Evolutionary conservation across 2,329 filamentous ascomycete species (phyloP).

Genomic region (Chaetomiaceae sp.): DNA sequence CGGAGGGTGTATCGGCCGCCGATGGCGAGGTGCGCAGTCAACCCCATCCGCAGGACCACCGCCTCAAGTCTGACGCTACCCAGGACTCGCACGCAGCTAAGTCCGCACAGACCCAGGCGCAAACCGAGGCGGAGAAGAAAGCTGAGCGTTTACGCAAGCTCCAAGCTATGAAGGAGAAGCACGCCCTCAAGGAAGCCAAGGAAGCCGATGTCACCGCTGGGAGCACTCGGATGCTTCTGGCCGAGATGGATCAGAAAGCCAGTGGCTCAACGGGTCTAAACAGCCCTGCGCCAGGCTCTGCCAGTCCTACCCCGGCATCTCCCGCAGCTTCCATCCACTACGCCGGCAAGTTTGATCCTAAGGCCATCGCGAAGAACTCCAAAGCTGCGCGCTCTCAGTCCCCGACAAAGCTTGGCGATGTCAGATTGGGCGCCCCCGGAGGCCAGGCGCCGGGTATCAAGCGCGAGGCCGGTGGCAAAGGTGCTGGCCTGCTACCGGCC

Average conservation of each 20-base stretch:
- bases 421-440: slow-evolving; percentile 12
- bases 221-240: slow-evolving; percentile 60
- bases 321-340: slow-evolving; percentile 51
- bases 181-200: slow-evolving; percentile 68
- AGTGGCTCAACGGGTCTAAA: slow-evolving; percentile 31
- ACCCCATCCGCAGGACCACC: slow-evolving; percentile 18
- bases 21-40: slow-evolving; percentile 50
- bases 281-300: slow-evolving; percentile 28
- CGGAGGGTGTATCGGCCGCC: slow-evolving; percentile 43
- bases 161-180: slow-evolving; percentile 89
- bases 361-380: slow-evolving; percentile 78
- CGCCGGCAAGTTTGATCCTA: slow-evolving; percentile 78
- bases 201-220: slow-evolving; percentile 61
- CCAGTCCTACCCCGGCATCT: slow-evolving; percentile 45
- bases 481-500: slow-evolving; percentile 37
- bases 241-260: slow-evolving; percentile 67
- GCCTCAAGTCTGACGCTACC: slow-evolving; percentile 9
- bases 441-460: not conserved
- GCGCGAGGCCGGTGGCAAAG: slow-evolving; percentile 27
- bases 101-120: slow-evolving; percentile 42
- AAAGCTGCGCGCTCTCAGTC: slow-evolving; percentile 50
- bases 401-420: slow-evolving; percentile 40
- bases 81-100: slow-evolving; percentile 45
- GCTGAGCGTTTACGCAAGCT: slow-evolving; percentile 74
- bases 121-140: slow-evolving; percentile 68